Evolutionary conservation across 805 yeast genomes (phyloP).

Genomic region (Babjeviella inositovora): DNA sequence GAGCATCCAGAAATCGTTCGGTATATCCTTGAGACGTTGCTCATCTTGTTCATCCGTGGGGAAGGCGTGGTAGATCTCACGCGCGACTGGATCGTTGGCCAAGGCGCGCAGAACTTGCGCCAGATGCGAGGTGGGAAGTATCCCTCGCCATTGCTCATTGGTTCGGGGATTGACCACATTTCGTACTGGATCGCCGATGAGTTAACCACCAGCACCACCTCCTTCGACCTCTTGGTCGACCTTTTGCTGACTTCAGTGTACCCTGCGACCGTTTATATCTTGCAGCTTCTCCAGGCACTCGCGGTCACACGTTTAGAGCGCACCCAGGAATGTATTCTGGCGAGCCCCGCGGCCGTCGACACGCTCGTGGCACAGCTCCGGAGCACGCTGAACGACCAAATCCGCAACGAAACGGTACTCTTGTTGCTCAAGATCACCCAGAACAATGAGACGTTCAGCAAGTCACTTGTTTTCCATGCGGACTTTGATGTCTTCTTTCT

Average conservation of each 20-base stretch:
- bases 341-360: conserved; percentile 69
- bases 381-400: conserved; percentile 63
- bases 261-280: conserved; percentile 47
- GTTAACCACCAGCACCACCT: conserved; percentile 36
- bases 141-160: conserved; percentile 54
- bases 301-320: conserved; percentile 59
- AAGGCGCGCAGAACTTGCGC: conserved; percentile 63
- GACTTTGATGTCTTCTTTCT: conserved; percentile 70
- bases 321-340: conserved; percentile 58
- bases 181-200: conserved; percentile 94
- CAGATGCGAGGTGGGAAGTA: conserved; percentile 64
- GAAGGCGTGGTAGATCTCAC: conserved; percentile 48
- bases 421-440: conserved; percentile 72
- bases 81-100: conserved; percentile 55
- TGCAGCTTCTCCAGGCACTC: conserved; percentile 76
- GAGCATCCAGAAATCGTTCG: conserved; percentile 60
- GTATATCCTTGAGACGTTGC: conserved; percentile 72
- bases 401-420: conserved; percentile 76
- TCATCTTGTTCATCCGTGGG: conserved; percentile 67
- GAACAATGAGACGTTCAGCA: conserved; percentile 76
- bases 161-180: conserved; percentile 61
- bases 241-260: conserved; percentile 32
- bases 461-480: conserved; percentile 86
- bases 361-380: conserved; percentile 41
- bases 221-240: conserved; percentile 21